Evolutionary conservation across 805 yeast genomes (phyloP), one percentile per base, ranked within the genome.

Genomic region (Candida alai): DNA sequence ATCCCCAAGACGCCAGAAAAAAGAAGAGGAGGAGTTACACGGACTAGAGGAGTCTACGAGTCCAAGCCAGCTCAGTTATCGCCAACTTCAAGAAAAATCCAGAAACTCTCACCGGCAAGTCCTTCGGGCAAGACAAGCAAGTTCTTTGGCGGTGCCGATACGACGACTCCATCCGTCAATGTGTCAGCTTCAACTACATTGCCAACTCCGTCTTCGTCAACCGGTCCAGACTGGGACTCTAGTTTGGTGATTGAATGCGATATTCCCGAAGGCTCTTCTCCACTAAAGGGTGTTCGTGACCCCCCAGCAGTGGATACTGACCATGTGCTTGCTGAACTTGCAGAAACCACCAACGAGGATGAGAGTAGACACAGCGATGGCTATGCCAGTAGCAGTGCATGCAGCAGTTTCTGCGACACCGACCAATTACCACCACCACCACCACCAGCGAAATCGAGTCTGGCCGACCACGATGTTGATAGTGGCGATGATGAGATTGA

Each of bases 401-500:
- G 28, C 10, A 22, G 7, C 19, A 17, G 8, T 22, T 17, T 12
- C 17, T 7, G 6, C 33, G 19, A 25, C 33, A 18, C 16, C 33
- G 16, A 25, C 7, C 13, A 12, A 18, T n/a, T n/a, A n/a, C 18
- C 10, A 12, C 12, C 12, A 10, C 8, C 6, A 13, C 25, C 21
- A 27, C 25, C 38, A 19, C 32, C 21, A 13, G 32, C n/a, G 30
- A 32, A 28, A 28, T 22, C 16, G 15, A 30, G 20, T 7, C 13
- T 31, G 8, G 19, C 26, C 22, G 49, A 39, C 12, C 51, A 32
- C 30, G 55, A 43, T 7, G 44, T 54, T 13, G 60, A 55, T 24
- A 14, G 58, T 52, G 6, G 54, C 19, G 63, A 58, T 24, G 61
- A 62, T 27, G 67, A 60, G 19, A 51, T 65, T 7, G 72, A 65